phyloP scores from a whole-genome alignment of 805 yeast species.

The Barnettozyma populi region DNA sequence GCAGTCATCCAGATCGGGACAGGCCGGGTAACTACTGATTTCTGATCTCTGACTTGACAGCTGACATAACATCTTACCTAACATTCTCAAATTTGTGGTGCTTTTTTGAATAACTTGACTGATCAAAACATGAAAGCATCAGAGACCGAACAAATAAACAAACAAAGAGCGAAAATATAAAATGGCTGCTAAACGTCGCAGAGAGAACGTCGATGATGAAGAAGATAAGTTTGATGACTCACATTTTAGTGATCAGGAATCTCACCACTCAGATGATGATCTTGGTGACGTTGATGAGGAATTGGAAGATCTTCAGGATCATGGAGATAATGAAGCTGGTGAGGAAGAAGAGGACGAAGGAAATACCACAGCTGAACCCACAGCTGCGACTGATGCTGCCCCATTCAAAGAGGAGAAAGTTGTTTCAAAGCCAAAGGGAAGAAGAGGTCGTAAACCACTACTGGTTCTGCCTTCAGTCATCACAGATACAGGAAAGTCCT shows the following conservation, averaged over 20 bases:
- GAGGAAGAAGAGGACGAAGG: slow-evolving; percentile 25
- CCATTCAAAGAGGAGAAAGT: slow-evolving; percentile 12
- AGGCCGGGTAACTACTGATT: neutral
- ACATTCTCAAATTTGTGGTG: too few species aligned
- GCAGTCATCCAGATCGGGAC: neutral
- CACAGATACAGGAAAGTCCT: slow-evolving; percentile 66
- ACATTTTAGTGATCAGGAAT: neutral
- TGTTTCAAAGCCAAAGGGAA: slow-evolving; percentile 24
- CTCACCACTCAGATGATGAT: neutral
- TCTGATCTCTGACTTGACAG: neutral
- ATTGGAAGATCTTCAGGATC: slow-evolving; percentile 1
- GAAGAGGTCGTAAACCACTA: slow-evolving; percentile 37
- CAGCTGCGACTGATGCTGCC: slow-evolving; percentile 6
- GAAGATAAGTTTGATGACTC: neutral
- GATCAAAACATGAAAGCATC: too few species aligned
- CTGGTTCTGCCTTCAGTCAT: slow-evolving; percentile 31
- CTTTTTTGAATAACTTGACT: too few species aligned
- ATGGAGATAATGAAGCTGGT: slow-evolving; percentile 19
- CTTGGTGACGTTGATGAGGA: neutral
- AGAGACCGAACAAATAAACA: neutral
- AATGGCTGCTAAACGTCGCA: neutral
- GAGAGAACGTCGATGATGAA: neutral
- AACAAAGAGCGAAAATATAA: neutral
- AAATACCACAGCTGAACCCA: slow-evolving; percentile 22
- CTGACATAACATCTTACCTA: neutral